Base-by-base conservation (phyloP, 1,284 basidiomycete species). In the Sanghuangporus baumii region DNA sequence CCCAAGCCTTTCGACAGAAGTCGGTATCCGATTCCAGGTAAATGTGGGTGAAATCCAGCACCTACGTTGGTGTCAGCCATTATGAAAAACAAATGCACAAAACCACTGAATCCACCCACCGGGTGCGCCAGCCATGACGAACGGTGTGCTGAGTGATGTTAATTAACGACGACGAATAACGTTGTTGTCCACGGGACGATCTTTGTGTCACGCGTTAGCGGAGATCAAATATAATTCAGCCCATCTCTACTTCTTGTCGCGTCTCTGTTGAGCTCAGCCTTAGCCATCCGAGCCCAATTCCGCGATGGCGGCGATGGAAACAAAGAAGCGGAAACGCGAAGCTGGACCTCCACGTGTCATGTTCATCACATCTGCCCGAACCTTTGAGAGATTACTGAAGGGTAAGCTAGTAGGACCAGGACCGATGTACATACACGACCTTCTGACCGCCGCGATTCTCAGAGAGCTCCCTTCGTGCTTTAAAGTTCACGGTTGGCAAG, bases 1-100 rank as follows among this genome's bases (percentile, higher is more conserved):
- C 94, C 94, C 62, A 96, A 80, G 58, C 86, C 84, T 76, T 94
- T 95, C 47, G 90, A 84, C 40, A 95, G 81, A 73, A 93, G 84
- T 66, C 83, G 85, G 76, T 94, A 85, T 71, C 81, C 83, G 70
- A 87, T 80, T 23, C 89, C 86, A 47, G 93, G 91, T 46, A 93
- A 80, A 74, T 93, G 92, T 47, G 93, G 93, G 74, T 93, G 80
- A 71, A 94, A 95, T 69, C 91, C 93, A 77, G 84, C 76, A 66
- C 78, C 85, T 85, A 52, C 56, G 54, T 62, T 68, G 61, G 60
- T 50, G 56, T 62, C 52, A 64, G 51, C 38, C 37, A 51, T 48
- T 26, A 47, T 18, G 14, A 46, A n/a, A 18, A 16, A 7, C 43
- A 46, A 58, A 46, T 40, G 56, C 48, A 11, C 59, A 52, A 41